A percentile compares a stretch with the other conserved stretches of the same genome.
These are phyloP conservation scores for Albophoma yamanashiensis DNA, from an alignment of 2,329 filamentous ascomycete genomes.

Conservation along the genomic window DNA sequence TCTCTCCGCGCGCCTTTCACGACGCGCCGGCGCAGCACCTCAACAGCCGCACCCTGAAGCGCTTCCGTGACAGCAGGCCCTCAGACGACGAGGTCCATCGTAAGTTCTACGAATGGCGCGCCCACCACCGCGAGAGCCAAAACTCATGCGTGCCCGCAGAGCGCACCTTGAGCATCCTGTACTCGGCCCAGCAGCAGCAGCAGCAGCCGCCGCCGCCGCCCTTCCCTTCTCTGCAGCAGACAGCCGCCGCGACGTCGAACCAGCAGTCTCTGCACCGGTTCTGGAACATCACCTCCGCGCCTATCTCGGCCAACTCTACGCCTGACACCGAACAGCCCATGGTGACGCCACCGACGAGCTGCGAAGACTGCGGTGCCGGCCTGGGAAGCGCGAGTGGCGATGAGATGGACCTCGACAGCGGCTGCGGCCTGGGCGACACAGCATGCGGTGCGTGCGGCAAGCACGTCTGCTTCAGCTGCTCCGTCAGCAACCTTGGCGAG, in stretches of 20 bases:
- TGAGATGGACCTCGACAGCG: constrained; percentile 28
- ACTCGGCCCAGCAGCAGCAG: constrained; percentile 37
- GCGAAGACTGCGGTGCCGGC: constrained; percentile 41
- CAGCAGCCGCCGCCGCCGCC: neutral
- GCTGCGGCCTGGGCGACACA: constrained; percentile 12
- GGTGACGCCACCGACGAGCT: constrained; percentile 21
- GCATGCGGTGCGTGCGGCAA: constrained; percentile 41
- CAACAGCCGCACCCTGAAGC: constrained; percentile 49
- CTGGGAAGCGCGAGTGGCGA: constrained; percentile 16
- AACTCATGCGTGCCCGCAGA: constrained; percentile 24
- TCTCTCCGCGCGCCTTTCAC: constrained; percentile 15
- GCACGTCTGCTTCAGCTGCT: constrained; percentile 48
- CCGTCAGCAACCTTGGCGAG: constrained; percentile 45
- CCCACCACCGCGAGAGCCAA: constrained; percentile 5
- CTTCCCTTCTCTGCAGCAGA: neutral
- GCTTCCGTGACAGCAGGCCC: constrained; percentile 47
- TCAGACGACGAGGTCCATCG: constrained; percentile 44
- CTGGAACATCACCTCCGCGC: constrained; percentile 41
- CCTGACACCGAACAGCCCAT: constrained; percentile 8
- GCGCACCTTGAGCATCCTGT: constrained; percentile 47
- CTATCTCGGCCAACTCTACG: constrained; percentile 15
- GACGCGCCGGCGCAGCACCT: constrained; percentile 28
- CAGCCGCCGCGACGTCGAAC: constrained; percentile 5
- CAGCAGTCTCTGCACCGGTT: constrained; percentile 44
- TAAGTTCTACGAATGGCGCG: constrained; percentile 24